These are phyloP conservation scores for Paecilomyces sp. DNA, from an alignment of 2,329 filamentous ascomycete genomes.

Conservation along the genomic window DNA sequence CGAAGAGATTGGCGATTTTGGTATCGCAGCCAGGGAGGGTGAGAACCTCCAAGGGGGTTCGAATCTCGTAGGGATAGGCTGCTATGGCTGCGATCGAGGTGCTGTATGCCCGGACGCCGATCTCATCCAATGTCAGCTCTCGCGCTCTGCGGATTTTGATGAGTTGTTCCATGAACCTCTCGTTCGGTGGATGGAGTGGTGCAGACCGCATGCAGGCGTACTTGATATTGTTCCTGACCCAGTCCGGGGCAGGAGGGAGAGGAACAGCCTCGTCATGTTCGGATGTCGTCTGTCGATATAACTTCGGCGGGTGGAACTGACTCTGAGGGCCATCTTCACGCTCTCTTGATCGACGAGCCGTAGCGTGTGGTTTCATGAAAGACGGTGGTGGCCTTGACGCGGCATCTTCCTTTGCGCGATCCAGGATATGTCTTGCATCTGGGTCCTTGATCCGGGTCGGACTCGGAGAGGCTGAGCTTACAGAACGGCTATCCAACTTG, in stretches of 20 bases:
- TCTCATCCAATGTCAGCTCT: conserved; percentile 63
- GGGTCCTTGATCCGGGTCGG: background rate
- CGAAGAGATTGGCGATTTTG: conserved; percentile 71
- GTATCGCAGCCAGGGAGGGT: conserved; percentile 69
- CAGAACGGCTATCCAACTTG: background rate
- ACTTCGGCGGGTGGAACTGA: conserved; percentile 29
- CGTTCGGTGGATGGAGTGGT: conserved; percentile 63
- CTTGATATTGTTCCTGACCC: conserved; percentile 53
- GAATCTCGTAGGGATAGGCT: conserved; percentile 64
- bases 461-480: background rate
- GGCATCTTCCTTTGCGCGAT: conserved; percentile 48
- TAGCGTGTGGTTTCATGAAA: conserved; percentile 6
- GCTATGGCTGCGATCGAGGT: conserved; percentile 76
- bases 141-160: conserved; percentile 67
- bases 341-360: conserved; percentile 15
- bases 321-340: conserved; percentile 11
- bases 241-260: conserved; percentile 63
- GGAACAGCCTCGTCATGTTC: conserved; percentile 59
- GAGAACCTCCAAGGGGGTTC: conserved; percentile 35
- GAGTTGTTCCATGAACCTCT: conserved; percentile 65
- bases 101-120: conserved; percentile 80
- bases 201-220: conserved; percentile 81
- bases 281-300: conserved; percentile 66
- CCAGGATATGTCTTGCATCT: conserved; percentile 35
- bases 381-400: conserved; percentile 9